These are phyloP conservation scores for Ammopiptanthus mongolicus DNA, from an alignment of 306 rosid species.

Conservation along the genomic window DNA sequence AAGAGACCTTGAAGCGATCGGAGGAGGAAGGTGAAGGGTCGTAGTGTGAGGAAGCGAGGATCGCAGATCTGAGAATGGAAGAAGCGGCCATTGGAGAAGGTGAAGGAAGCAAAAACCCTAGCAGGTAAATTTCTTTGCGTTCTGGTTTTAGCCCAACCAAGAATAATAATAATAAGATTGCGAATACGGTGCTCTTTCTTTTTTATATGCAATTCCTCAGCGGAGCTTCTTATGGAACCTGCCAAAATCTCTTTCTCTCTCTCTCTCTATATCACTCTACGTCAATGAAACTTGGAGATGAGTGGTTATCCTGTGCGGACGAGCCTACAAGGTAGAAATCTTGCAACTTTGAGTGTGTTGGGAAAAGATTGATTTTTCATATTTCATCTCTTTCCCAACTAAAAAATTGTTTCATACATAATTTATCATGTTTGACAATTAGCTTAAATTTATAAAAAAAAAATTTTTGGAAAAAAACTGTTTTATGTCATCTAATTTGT, in stretches of 20 bases:
- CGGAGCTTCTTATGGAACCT: conserved; percentile 38
- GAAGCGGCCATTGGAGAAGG: conserved; percentile 63
- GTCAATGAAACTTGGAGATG: not conserved
- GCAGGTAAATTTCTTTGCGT: not conserved
- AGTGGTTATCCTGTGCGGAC: not conserved
- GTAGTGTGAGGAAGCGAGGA: conserved; percentile 39
- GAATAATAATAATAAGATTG: not conserved
- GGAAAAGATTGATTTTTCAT: too few species aligned
- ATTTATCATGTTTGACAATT: too few species aligned
- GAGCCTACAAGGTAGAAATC: not conserved
- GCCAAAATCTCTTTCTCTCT: not conserved
- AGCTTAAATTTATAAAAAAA: too few species aligned
- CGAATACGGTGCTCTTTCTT: not conserved
- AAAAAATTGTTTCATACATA: too few species aligned
- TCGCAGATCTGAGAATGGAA: conserved; percentile 61
- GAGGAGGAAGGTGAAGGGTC: conserved; percentile 28
- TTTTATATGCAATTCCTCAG: conserved; percentile 1
- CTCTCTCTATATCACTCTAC: not conserved
- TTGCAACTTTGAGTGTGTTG: not conserved
- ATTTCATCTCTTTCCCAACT: too few species aligned
- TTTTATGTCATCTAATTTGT: too few species aligned
- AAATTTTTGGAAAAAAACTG: too few species aligned
- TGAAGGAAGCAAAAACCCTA: conserved; percentile 26
- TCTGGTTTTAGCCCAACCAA: not conserved
- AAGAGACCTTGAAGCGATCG: conserved; percentile 44